A percentile compares a stretch with the other conserved stretches of the same genome.
phyloP scores from a whole-genome alignment of 2,329 filamentous ascomycete genomes.

The Teratosphaeriaceae sp. region DNA sequence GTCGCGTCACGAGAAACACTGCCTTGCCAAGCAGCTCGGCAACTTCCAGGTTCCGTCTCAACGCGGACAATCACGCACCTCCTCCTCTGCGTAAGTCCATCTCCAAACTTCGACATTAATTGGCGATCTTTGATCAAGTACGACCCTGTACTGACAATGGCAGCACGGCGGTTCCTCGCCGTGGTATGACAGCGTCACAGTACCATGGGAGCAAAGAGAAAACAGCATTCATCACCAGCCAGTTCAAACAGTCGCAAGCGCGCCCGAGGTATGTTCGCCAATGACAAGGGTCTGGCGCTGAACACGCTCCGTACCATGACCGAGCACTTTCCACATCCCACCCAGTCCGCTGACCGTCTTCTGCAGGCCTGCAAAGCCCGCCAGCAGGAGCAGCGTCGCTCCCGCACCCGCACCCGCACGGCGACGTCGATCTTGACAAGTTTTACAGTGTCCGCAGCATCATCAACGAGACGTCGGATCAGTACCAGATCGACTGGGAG shows the following conservation, averaged over 20 bases:
- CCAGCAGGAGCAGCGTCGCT: constrained; percentile 11
- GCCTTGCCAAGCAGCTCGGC: too few species aligned
- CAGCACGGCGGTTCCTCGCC: too few species aligned
- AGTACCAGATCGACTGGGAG: constrained; percentile 54
- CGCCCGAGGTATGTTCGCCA: constrained; percentile 3
- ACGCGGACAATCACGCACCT: too few species aligned
- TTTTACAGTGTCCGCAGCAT: constrained; percentile 26
- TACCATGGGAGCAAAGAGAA: constrained; percentile 17
- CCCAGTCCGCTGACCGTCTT: not conserved
- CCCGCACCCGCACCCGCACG: constrained; percentile 24
- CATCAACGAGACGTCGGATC: constrained; percentile 25
- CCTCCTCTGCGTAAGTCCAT: too few species aligned
- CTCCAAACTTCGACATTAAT: too few species aligned
- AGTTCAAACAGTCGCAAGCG: constrained; percentile 3
- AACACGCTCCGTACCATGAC: not conserved
- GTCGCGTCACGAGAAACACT: too few species aligned
- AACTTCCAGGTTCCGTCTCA: too few species aligned
- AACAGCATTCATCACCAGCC: constrained; percentile 5
- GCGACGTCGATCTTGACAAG: constrained; percentile 18
- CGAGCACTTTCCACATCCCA: not conserved
- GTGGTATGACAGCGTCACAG: too few species aligned
- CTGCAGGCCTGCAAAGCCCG: not conserved
- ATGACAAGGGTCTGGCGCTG: not conserved
- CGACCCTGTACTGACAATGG: too few species aligned
- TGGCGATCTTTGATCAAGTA: too few species aligned